Percentiles rank a stretch among this genome's conserved stretches.
Conservation (phyloP, 1,139 yeast genomes). For the Candida albicans region DNA sequence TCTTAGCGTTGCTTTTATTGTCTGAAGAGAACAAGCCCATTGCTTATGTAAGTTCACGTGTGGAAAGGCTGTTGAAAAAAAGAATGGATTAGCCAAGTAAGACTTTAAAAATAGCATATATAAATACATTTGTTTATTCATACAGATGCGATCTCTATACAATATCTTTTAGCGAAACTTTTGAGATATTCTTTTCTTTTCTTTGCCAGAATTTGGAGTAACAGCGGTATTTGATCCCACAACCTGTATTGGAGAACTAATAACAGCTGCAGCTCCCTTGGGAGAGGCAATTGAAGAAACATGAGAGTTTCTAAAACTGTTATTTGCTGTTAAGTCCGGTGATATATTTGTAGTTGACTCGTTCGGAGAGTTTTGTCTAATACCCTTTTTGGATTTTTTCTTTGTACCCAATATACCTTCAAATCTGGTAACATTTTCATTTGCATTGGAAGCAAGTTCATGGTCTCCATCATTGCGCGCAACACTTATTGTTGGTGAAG, state of each 20-base stretch:
- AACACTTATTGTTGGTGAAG: slow-evolving; percentile 2
- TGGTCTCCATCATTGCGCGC: slow-evolving; percentile 3
- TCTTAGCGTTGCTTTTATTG: neutral
- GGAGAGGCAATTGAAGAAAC: slow-evolving; percentile 13
- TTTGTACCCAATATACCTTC: slow-evolving; percentile 33
- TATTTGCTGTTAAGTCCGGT: slow-evolving; percentile 7
- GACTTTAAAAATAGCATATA: too few species aligned
- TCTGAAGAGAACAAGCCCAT: slow-evolving; percentile 1
- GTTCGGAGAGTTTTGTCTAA: slow-evolving; percentile 7
- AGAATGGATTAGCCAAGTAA: too few species aligned
- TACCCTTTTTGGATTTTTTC: slow-evolving; percentile 22
- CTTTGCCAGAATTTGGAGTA: slow-evolving; percentile 14
- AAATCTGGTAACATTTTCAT: slow-evolving; percentile 20
- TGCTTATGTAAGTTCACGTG: neutral
- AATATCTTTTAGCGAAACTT: slow-evolving; percentile 16
- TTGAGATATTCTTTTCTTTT: slow-evolving; percentile 23
- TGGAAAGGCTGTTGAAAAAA: too few species aligned
- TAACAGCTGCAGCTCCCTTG: slow-evolving; percentile 1
- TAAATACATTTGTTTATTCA: neutral
- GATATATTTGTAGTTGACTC: slow-evolving; percentile 2
- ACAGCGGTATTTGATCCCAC: neutral
- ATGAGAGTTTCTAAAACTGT: slow-evolving; percentile 8
- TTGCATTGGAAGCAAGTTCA: neutral
- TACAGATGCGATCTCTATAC: neutral
- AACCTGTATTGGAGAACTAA: slow-evolving; percentile 10